These are phyloP conservation scores for Tetrapisispora arboricola DNA, from an alignment of 805 yeast species.

Conservation along the genomic window DNA sequence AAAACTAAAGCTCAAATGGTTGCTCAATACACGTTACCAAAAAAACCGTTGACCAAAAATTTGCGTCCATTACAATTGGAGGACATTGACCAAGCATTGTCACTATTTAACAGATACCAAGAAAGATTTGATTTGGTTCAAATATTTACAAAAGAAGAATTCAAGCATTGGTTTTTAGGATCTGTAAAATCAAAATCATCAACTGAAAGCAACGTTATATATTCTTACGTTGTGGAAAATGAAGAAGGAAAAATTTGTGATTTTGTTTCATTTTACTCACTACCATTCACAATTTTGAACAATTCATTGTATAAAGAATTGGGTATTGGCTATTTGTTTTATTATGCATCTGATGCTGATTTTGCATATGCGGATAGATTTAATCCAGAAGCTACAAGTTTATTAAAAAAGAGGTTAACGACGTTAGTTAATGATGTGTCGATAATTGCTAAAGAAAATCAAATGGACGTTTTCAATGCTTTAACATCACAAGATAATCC, in stretches of 20 bases:
- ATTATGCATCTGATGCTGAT: conserved; percentile 72
- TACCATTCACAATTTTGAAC: conserved; percentile 76
- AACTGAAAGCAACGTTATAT: conserved; percentile 40
- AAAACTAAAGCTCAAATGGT: conserved; percentile 64
- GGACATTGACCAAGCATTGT: conserved; percentile 58
- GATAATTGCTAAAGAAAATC: conserved; percentile 51
- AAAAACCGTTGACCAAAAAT: conserved; percentile 40
- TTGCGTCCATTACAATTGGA: conserved; percentile 39
- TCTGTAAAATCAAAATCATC: conserved; percentile 26
- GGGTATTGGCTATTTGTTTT: conserved; percentile 81
- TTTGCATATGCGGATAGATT: conserved; percentile 31
- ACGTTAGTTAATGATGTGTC: conserved; percentile 64
- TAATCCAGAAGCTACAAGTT: conserved; percentile 32
- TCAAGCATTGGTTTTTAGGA: conserved; percentile 75
- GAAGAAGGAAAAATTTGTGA: conserved; percentile 60
- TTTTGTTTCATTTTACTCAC: conserved; percentile 77
- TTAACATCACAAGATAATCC: conserved; percentile 85
- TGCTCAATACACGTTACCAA: conserved; percentile 54
- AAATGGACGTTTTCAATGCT: conserved; percentile 90
- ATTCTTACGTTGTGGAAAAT: conserved; percentile 65
- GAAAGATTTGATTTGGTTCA: conserved; percentile 64
- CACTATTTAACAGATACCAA: conserved; percentile 53
- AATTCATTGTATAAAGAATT: conserved; percentile 53
- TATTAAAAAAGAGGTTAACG: conserved; percentile 48
- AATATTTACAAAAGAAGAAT: conserved; percentile 45